Evolutionary conservation across 1,284 basidiomycete genomes (phyloP), one percentile per base, ranked within the genome.

Genomic region (Tylopilus orsonianus): DNA sequence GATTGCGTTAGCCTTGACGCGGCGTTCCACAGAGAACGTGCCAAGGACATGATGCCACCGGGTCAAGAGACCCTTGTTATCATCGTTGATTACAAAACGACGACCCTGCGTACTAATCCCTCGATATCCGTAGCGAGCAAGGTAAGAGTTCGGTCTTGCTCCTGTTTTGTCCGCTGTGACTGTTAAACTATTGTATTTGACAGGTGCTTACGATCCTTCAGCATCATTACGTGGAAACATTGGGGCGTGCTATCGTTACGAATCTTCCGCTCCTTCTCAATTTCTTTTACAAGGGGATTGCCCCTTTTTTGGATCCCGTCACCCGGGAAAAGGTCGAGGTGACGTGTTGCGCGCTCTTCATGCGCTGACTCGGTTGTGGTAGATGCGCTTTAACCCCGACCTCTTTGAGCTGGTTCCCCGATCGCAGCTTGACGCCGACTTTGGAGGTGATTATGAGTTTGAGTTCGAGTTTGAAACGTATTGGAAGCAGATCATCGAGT

Each of bases 351-450:
- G 23, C 22, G 23, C n/a, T 30, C 29, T 26, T n/a, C 23, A 30
- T 33, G 20, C 12, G 18, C 14, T 46, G 33, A 47, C 49, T 46
- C 23, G 45, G 24, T 36, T 13, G n/a, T 27, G 38, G 16, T 49
- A 89, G 87, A 90, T 93, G 81, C 82, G 85, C 26, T 95, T 96
- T 70, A 94, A 96, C 64, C 90, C 90, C 6, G 77, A 88, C 56
- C 74, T 95, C 10, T 68, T 77, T 19, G 87, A 90, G 48, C 81
- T 93, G 34, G 78, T 95, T 20, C 85, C 88, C 2, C 69, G 69
- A 5, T 78, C 80, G 12, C 92, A 95, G 56, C 80, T 96, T 8
- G 90, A 93, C 60, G 79, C 80, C 2, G 87, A 90, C 58, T 90
- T 92, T 58, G 91, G 90, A 14, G 93, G 93, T 4, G 74, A 81